Evolutionary conservation across 2,329 filamentous ascomycete genomes (phyloP).

Genomic region (Colletotrichum sp.): DNA sequence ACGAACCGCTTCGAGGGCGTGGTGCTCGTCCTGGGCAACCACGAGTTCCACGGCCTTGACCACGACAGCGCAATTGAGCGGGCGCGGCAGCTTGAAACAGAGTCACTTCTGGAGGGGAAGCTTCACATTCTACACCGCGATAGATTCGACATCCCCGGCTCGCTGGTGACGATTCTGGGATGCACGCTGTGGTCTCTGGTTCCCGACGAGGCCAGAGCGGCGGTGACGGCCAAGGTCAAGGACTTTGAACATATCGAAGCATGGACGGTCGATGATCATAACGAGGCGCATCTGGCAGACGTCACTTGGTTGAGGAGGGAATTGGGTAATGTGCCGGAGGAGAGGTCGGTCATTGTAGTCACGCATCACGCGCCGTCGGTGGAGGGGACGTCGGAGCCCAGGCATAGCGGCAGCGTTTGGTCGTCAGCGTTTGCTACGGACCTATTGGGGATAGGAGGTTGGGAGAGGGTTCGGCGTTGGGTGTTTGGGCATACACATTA

Average conservation of each 20-base stretch:
- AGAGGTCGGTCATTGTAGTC: slow-evolving; percentile 48
- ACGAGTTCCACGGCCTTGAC: slow-evolving; percentile 56
- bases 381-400: slow-evolving; percentile 51
- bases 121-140: slow-evolving; percentile 49
- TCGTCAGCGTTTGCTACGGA: slow-evolving; percentile 59
- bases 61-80: slow-evolving; percentile 39
- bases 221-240: slow-evolving; percentile 49
- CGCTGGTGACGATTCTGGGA: slow-evolving; percentile 56
- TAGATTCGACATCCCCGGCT: slow-evolving; percentile 42
- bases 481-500: slow-evolving; percentile 57
- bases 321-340: background rate
- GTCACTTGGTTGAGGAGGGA: slow-evolving; percentile 48
- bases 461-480: slow-evolving; percentile 39
- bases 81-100: slow-evolving; percentile 40
- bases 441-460: slow-evolving; percentile 33
- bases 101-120: slow-evolving; percentile 39
- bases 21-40: slow-evolving; percentile 57
- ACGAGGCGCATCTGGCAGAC: slow-evolving; percentile 50
- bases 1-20: slow-evolving; percentile 44
- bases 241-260: slow-evolving; percentile 59
- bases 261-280: slow-evolving; percentile 58
- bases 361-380: slow-evolving; percentile 65
- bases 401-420: slow-evolving; percentile 51
- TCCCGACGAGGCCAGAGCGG: slow-evolving; percentile 36
- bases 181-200: slow-evolving; percentile 64